Evolutionary conservation across 441 rosid genomes (phyloP).

Genomic region (Biscutella laevigata): DNA sequence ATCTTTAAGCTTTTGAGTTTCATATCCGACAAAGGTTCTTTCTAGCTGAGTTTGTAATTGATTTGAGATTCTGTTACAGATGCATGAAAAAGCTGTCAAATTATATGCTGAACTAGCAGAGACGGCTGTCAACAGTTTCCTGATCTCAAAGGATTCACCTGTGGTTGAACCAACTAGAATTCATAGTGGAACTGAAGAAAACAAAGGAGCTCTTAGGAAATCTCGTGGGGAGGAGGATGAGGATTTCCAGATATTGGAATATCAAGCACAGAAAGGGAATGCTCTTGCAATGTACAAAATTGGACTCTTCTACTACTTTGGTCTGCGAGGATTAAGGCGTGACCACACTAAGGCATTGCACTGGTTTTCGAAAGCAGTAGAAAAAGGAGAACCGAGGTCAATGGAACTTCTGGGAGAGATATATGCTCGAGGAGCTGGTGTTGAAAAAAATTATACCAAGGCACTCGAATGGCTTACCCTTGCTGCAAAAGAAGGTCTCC

Average conservation of each 20-base stretch:
- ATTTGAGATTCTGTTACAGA: slow-evolving; percentile 36
- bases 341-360: slow-evolving; percentile 75
- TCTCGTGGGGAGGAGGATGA: slow-evolving; percentile 93
- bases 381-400: slow-evolving; percentile 84
- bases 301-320: slow-evolving; percentile 86
- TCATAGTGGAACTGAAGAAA: slow-evolving; percentile 91
- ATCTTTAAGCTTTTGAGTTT: slow-evolving; percentile 4
- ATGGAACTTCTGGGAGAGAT: slow-evolving; percentile 97
- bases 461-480: slow-evolving; percentile 85
- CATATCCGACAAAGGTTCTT: neutral
- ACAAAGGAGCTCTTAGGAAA: slow-evolving; percentile 82
- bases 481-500: slow-evolving; percentile 69
- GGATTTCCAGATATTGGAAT: slow-evolving; percentile 92
- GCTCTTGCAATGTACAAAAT: slow-evolving; percentile 79
- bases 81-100: slow-evolving; percentile 70
- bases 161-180: slow-evolving; percentile 87
- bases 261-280: slow-evolving; percentile 95
- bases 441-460: slow-evolving; percentile 87
- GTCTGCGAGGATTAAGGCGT: slow-evolving; percentile 92
- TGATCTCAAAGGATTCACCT: slow-evolving; percentile 84
- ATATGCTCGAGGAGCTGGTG: slow-evolving; percentile 94
- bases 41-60: slow-evolving; percentile 9
- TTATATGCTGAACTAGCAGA: slow-evolving; percentile 88
- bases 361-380: slow-evolving; percentile 86
- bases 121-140: slow-evolving; percentile 83